Evolutionary conservation across 2,329 filamentous ascomycete species (phyloP).

Genomic region (Penicillium thymicola): DNA sequence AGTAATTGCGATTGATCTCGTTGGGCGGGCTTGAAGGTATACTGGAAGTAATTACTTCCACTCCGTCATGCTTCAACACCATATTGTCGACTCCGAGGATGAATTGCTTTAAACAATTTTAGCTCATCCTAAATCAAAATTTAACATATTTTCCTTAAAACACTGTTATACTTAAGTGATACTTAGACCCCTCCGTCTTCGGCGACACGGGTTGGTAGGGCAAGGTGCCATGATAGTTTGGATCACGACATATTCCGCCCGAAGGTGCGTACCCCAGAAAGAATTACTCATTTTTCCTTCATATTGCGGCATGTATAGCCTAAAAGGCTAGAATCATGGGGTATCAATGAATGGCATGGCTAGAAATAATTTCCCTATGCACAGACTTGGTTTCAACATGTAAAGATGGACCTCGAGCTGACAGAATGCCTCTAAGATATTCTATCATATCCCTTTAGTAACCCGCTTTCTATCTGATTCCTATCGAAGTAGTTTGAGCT

Average conservation of each 20-base stretch:
- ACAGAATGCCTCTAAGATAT: background rate
- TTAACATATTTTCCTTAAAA: background rate
- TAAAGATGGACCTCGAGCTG: background rate
- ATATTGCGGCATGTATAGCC: background rate
- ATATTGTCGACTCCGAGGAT: background rate
- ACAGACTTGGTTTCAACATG: background rate
- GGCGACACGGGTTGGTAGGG: background rate
- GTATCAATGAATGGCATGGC: background rate
- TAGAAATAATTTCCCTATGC: background rate
- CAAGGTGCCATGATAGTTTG: slow-evolving; percentile 23
- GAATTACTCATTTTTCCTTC: background rate
- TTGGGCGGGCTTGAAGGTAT: slow-evolving; percentile 3
- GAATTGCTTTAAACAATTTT: background rate
- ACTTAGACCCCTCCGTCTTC: background rate
- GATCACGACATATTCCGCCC: slow-evolving; percentile 21
- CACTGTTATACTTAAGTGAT: too few species aligned
- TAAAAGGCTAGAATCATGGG: background rate
- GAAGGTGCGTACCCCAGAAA: background rate
- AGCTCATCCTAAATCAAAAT: background rate
- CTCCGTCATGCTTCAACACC: slow-evolving; percentile 3
- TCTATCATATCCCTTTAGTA: too few species aligned
- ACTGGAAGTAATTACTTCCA: slow-evolving; percentile 1
- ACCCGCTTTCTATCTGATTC: too few species aligned
- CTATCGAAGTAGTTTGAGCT: too few species aligned
- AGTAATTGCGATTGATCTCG: background rate